Conservation (phyloP, 495 filamentous ascomycete genomes). For the Parmelia sp. region DNA sequence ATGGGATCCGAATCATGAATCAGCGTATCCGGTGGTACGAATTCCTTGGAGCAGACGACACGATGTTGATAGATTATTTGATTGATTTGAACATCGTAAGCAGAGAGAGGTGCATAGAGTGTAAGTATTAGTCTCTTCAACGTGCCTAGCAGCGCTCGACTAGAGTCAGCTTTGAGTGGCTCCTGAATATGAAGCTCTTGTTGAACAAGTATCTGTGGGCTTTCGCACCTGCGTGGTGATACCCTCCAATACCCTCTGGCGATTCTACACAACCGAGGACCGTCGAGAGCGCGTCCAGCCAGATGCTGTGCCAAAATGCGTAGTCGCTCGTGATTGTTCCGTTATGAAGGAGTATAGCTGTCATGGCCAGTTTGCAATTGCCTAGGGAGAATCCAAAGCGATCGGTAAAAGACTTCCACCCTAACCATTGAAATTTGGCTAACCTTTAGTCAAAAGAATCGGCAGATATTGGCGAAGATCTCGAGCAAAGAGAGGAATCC, state of each 20-base stretch:
- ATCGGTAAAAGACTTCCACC: too few species aligned
- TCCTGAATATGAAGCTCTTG: not conserved
- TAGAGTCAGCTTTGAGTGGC: not conserved
- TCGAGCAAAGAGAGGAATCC: not conserved
- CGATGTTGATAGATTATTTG: not conserved
- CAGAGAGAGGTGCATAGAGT: not conserved
- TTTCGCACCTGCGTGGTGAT: not conserved
- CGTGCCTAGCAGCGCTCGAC: not conserved
- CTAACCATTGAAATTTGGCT: not conserved
- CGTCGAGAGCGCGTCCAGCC: not conserved
- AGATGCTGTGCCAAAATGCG: not conserved
- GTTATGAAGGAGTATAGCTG: not conserved
- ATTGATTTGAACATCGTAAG: not conserved
- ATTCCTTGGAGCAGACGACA: not conserved
- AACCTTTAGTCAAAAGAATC: not conserved
- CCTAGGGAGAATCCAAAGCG: not conserved
- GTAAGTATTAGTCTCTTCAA: not conserved
- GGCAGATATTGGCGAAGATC: not conserved
- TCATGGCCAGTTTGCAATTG: not conserved
- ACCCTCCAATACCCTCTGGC: not conserved
- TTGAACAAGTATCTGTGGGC: not conserved
- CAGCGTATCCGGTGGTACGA: not conserved
- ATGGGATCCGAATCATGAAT: not conserved
- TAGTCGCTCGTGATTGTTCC: not conserved
- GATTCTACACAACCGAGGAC: not conserved